Evolutionary conservation across 768 basidiomycete genomes (phyloP), one percentile per base, ranked within the genome.

Genomic region (Phylloporus scabripes): DNA sequence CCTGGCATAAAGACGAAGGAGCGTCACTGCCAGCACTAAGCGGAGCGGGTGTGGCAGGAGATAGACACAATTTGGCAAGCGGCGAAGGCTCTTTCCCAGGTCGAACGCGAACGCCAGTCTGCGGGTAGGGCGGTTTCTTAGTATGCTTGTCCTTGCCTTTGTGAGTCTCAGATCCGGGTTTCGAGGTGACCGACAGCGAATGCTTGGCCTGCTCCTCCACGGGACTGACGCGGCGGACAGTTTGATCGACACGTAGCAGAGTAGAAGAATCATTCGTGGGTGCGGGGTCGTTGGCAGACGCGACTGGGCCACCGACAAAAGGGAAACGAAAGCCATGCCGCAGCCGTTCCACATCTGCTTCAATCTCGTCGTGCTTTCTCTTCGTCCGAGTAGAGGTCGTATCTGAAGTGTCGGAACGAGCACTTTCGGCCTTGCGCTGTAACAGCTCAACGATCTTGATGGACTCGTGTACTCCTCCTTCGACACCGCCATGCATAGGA

Each of bases 71-170:
- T 37, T 55, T 63, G 3, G 36, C 44, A 28, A 62, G 55, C 20
- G 61, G 58, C 12, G 64, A 52, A 26, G 50, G 46, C 7, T 68
- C 64, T 51, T 72, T 72, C 38, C 67, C 69, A 24, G 70, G 60
- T 12, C 78, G 71, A 9, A 75, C 64, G 14, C 79, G 78, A 38
- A 78, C 68, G 32, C 78, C 77, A 9, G 75, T 61, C 20, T 71
- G 50, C 14, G 78, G 77, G 40, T 76, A 73, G 11, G 56, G 54
- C 2, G 33, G 18, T 54, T 73, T 77, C 67, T 75, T 76, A 45
- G 63, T 52, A 32, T 72, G 66, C 47, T 73, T 76, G 44, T 71
- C 72, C 51, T 72, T 74, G 43, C 60, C 60, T 55, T 60, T 68
- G 60, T 50, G 47, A 51, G 21, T 29, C 23, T 64, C 50, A 12